phyloP scores from a whole-genome alignment of 164 flowering plant species.

The Cinnamomum micranthum region DNA sequence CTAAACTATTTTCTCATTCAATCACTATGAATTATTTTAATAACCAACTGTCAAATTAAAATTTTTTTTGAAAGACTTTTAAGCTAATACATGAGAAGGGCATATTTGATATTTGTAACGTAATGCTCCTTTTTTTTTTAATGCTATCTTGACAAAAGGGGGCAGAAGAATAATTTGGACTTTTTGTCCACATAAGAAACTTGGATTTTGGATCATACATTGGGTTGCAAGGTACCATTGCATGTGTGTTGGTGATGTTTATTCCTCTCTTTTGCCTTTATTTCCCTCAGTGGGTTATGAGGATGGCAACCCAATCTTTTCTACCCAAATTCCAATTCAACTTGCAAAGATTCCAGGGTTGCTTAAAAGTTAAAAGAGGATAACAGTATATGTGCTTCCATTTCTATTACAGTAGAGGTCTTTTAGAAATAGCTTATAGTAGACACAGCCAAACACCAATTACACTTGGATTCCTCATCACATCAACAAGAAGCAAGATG shows the following conservation, averaged over 20 bases:
- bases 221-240: neutral
- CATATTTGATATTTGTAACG: neutral
- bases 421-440: too few relatives aligned
- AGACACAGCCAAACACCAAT: too few relatives aligned
- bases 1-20: too few relatives aligned
- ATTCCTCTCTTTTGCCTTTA: neutral
- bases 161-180: too few relatives aligned
- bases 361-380: conserved; percentile 14
- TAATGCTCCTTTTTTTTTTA: too few relatives aligned
- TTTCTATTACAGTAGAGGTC: too few relatives aligned
- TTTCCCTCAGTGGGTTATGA: neutral
- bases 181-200: neutral
- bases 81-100: neutral
- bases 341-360: conserved; percentile 6
- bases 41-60: too few relatives aligned
- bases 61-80: too few relatives aligned
- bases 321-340: neutral
- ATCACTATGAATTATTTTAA: too few relatives aligned
- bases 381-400: neutral
- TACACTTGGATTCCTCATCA: too few relatives aligned
- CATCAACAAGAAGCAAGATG: too few relatives aligned
- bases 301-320: neutral
- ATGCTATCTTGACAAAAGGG: too few relatives aligned
- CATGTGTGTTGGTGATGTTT: neutral
- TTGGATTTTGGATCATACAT: neutral